phyloP scores from a whole-genome alignment of 116 monocot genomes.

The Trichopus zeylanicus region DNA sequence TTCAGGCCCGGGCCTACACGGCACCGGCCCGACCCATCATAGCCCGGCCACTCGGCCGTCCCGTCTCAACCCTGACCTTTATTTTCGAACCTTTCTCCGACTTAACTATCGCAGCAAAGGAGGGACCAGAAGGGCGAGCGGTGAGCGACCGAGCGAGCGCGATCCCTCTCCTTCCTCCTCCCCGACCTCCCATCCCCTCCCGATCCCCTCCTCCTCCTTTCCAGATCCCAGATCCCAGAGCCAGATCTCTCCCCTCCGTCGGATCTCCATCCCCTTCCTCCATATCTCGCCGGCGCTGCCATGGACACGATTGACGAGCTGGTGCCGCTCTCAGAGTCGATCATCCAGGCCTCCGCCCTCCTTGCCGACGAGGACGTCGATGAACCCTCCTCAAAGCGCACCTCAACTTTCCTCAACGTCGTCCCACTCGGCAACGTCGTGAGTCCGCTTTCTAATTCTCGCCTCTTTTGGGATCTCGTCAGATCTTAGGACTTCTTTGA shows the following conservation, averaged over 20 bases:
- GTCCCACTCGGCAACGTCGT: slow-evolving; percentile 94
- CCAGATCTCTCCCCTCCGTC: slow-evolving; percentile 4
- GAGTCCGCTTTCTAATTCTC: slow-evolving; percentile 12
- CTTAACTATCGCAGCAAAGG: too few relatives aligned
- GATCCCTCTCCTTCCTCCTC: background rate
- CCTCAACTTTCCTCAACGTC: slow-evolving; percentile 78
- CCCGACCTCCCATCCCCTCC: background rate
- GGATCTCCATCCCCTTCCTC: too few relatives aligned
- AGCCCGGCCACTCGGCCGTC: too few relatives aligned
- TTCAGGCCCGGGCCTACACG: too few relatives aligned
- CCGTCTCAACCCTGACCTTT: too few relatives aligned
- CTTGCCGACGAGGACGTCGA: slow-evolving; percentile 79
- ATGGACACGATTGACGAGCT: slow-evolving; percentile 98
- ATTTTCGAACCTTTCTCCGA: too few relatives aligned
- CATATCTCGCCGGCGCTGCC: background rate
- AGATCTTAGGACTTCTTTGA: background rate
- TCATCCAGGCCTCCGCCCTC: slow-evolving; percentile 79
- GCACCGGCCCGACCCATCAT: too few relatives aligned
- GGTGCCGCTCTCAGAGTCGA: slow-evolving; percentile 70
- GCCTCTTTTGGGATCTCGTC: background rate
- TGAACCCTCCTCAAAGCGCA: slow-evolving; percentile 29
- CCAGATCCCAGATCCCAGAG: background rate
- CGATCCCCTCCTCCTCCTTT: background rate
- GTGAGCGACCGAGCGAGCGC: too few relatives aligned
- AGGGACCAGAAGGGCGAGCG: too few relatives aligned